Evolutionary conservation across 352 stramenopile species (phyloP).

Genomic region (Globisporangium uncinulatum): DNA sequence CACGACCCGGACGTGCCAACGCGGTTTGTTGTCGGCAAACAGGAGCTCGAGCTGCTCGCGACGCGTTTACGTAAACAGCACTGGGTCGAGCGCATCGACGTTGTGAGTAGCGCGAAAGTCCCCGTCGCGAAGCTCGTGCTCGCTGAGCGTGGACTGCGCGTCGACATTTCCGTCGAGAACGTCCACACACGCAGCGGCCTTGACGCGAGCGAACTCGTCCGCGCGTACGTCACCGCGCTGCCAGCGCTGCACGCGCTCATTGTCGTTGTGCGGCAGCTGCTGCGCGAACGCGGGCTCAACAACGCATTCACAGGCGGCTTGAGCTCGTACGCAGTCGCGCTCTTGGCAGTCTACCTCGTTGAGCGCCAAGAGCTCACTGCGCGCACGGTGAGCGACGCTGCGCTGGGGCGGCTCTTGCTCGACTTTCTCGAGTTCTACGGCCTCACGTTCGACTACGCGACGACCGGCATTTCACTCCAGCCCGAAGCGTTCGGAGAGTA

Average conservation of each 20-base stretch:
- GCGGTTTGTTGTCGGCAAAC: conserved; percentile 38
- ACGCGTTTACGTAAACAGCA: conserved; percentile 37
- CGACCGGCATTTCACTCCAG: conserved; percentile 78
- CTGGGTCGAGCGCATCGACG: conserved; percentile 78
- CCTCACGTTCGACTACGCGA: conserved; percentile 73
- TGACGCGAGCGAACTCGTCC: conserved; percentile 78
- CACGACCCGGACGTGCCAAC: conserved; percentile 34
- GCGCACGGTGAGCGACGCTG: conserved; percentile 7
- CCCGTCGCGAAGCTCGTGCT: conserved; percentile 82
- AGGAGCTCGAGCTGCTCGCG: conserved; percentile 57
- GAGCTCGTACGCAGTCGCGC: conserved; percentile 83
- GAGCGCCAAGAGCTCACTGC: conserved; percentile 34
- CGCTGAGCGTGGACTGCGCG: conserved; percentile 44
- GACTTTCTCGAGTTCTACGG: conserved; percentile 90
- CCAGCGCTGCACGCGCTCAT: conserved; percentile 73
- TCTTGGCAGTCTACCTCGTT: conserved; percentile 83
- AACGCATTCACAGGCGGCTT: conserved; percentile 87
- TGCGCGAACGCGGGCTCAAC: conserved; percentile 86
- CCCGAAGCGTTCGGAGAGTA: conserved; percentile 76
- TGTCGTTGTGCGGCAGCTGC: conserved; percentile 83
- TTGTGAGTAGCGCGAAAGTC: conserved; percentile 79
- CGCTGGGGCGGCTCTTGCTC: conserved; percentile 63
- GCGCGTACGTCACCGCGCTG: conserved; percentile 59
- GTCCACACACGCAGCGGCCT: conserved; percentile 74
- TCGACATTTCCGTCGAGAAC: conserved; percentile 90